Evolutionary conservation across 2,329 filamentous ascomycete species (phyloP), one percentile per base, ranked within the genome.

Genomic region (Aspergillus sp.): DNA sequence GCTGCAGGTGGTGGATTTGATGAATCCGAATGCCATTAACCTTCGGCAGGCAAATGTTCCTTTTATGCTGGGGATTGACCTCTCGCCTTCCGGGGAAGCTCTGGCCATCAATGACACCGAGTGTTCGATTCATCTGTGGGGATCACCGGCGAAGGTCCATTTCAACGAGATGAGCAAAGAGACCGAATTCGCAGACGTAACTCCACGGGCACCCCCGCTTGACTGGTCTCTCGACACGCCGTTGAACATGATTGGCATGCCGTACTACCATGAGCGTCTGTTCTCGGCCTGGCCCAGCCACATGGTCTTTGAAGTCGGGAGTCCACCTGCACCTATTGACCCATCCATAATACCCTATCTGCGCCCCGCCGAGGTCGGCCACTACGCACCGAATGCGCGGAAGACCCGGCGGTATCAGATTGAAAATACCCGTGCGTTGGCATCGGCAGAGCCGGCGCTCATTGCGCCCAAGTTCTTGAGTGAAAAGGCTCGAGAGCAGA

Each of bases 1-100:
- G 66, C 86, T 98, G 65, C 91, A 98, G 63, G 85, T 97, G 9
- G 88, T 97, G 43, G 93, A 98, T 65, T 78, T 98, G 4, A 88
- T 94, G 81, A 95, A 95, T 52, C 87, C 88, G 0, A 90, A 94
- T 60, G 84, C 87, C 19, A 88, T 88, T 61, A 90, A 86, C 56
- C 81, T 95, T 44, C 81, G 86, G 43, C 89, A 94, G 68, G 84
- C 86, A 32, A 89, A 90, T 57, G 80, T 90, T 4, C 77, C 83
- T 1, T 88, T 85, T 56, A 77, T 95, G 55, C 82, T 81, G 49
- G 84, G 86, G 53, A 81, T 96, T 53, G 89, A 95, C 57, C 82
- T 96, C 55, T 88, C 90, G 3, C 84, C 87, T 0, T 94, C 89
- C 1, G 90, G 89, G 1, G 88, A 94, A 65, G 88, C 88, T 0